Conservation (phyloP, 73 alveolate species). For the Vitrella brassicaformis region DNA sequence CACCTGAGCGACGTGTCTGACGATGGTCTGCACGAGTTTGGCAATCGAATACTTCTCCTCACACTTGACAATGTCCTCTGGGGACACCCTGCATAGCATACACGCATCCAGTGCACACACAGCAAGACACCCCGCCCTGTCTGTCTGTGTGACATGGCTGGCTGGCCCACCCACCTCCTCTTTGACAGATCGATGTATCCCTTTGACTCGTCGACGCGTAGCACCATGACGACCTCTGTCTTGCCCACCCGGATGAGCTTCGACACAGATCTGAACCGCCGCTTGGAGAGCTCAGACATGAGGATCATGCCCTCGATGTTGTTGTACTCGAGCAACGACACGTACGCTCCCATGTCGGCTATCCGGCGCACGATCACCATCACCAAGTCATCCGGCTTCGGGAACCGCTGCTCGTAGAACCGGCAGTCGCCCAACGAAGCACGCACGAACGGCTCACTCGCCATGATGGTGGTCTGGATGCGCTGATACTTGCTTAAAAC, state of each 20-base stretch:
- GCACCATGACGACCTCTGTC: constrained; percentile 74
- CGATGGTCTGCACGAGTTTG: not conserved
- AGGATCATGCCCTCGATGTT: constrained; percentile 73
- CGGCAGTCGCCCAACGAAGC: not conserved
- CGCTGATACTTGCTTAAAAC: no score
- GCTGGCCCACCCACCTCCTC: constrained; percentile 34
- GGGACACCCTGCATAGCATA: not conserved
- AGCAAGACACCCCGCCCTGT: no score
- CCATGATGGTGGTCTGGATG: no score
- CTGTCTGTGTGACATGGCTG: no score
- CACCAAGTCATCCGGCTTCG: constrained; percentile 57
- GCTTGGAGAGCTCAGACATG: constrained; percentile 76
- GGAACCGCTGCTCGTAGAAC: not conserved
- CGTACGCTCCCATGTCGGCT: constrained; percentile 83
- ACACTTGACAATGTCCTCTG: not conserved
- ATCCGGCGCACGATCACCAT: constrained; percentile 68
- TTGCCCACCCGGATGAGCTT: constrained; percentile 74
- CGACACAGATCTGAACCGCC: constrained; percentile 53
- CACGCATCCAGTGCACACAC: not conserved
- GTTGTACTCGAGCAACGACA: constrained; percentile 77
- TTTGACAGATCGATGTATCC: constrained; percentile 84
- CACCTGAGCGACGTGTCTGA: not conserved
- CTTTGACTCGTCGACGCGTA: constrained; percentile 72
- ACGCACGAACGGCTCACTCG: no score
- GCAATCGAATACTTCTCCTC: not conserved